phyloP scores from a whole-genome alignment of 352 stramenopile genomes.

The Phytophthora tentaculata region DNA sequence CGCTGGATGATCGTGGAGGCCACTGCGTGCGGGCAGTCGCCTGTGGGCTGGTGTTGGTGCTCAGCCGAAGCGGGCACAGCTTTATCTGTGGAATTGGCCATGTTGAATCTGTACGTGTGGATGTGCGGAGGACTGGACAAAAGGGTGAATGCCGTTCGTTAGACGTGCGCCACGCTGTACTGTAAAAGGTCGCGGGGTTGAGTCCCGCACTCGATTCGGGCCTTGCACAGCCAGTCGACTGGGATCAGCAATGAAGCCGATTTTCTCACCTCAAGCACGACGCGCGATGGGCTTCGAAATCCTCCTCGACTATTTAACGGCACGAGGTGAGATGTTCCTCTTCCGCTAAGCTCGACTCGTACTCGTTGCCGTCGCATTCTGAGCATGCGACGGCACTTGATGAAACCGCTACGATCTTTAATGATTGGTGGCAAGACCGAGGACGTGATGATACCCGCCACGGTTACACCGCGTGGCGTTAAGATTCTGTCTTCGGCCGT shows the following conservation, averaged over 20 bases:
- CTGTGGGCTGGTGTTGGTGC: constrained; percentile 22
- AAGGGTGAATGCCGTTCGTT: constrained; percentile 28
- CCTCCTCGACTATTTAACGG: constrained; percentile 3
- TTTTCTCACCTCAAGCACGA: constrained; percentile 14
- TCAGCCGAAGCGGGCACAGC: constrained; percentile 7
- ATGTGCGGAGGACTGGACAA: constrained; percentile 12
- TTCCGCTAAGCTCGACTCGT: background rate
- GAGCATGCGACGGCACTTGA: constrained; percentile 4
- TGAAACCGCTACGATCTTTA: constrained; percentile 28
- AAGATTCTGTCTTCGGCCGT: background rate
- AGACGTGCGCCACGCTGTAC: constrained; percentile 2
- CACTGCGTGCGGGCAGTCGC: constrained; percentile 34
- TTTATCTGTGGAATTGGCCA: constrained; percentile 30
- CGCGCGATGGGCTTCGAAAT: constrained; percentile 2
- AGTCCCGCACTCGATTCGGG: background rate
- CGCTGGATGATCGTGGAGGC: constrained; percentile 60
- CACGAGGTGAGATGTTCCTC: background rate
- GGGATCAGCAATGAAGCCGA: constrained; percentile 2
- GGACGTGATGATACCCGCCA: constrained; percentile 16
- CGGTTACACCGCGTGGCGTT: constrained; percentile 1
- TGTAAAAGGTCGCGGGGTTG: constrained; percentile 27
- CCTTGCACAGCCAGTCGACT: constrained; percentile 17
- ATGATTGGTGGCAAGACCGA: constrained; percentile 28
- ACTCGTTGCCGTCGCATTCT: background rate
- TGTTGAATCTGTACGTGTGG: constrained; percentile 1